Evolutionary conservation across 495 filamentous ascomycete species (phyloP).

Genomic region (Aspergillus wentii): DNA sequence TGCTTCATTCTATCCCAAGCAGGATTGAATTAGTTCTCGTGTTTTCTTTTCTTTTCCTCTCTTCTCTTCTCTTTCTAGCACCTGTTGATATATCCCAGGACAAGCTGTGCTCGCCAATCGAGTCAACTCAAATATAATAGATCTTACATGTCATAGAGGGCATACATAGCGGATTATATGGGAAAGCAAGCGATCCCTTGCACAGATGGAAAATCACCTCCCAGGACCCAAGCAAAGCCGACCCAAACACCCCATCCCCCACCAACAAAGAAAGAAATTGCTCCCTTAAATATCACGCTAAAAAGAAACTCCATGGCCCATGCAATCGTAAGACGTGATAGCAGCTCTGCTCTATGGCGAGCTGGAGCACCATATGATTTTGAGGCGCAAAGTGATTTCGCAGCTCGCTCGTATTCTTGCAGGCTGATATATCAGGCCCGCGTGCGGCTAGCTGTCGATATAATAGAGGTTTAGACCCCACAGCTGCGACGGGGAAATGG

Average conservation of each 20-base stretch:
- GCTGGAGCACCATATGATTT: constrained; percentile 9
- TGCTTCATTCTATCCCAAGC: neutral
- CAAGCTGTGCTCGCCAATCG: too few relatives aligned
- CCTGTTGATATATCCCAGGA: too few relatives aligned
- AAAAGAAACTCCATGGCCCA: constrained; percentile 34
- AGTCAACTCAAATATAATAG: neutral
- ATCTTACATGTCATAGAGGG: constrained; percentile 17
- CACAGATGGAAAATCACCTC: constrained; percentile 7
- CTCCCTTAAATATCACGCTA: constrained; percentile 26
- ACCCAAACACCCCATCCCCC: constrained; percentile 19
- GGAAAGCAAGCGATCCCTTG: constrained; percentile 4
- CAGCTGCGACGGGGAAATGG: neutral
- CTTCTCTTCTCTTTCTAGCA: neutral
- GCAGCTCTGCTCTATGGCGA: constrained; percentile 9
- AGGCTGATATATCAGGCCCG: neutral
- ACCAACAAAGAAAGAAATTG: constrained; percentile 17
- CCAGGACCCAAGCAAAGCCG: constrained; percentile 10
- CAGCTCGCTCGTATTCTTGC: neutral
- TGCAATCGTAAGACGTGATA: constrained; percentile 40
- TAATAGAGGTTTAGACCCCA: neutral
- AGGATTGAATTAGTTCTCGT: constrained; percentile 2
- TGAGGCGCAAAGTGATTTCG: constrained; percentile 2
- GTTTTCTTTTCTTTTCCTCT: neutral
- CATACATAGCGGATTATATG: constrained; percentile 5
- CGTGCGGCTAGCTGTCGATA: too few relatives aligned